phyloP scores from a whole-genome alignment of 2,329 filamentous ascomycete genomes.

The Diaporthe amygdali region DNA sequence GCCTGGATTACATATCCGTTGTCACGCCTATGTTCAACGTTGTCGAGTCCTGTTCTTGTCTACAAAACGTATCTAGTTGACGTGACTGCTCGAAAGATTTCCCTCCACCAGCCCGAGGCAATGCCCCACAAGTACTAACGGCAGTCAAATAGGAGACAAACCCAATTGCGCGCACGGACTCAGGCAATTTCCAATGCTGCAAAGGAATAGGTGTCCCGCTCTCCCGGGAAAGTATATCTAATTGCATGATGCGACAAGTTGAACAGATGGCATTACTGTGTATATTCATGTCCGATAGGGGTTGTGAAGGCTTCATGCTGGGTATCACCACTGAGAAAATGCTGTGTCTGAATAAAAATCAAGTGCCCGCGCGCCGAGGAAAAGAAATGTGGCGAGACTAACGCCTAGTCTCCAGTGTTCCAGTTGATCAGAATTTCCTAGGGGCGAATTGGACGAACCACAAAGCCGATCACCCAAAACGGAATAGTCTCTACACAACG shows the following conservation, averaged over 20 bases:
- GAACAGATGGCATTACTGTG: background rate
- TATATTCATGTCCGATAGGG: background rate
- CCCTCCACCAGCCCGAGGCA: background rate
- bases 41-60: background rate
- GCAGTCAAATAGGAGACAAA: background rate
- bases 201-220: background rate
- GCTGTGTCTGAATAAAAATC: background rate
- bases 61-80: background rate
- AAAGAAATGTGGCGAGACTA: background rate
- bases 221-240: background rate
- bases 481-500: background rate
- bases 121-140: background rate
- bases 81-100: background rate
- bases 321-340: background rate
- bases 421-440: slow-evolving; percentile 5
- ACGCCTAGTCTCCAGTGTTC: background rate
- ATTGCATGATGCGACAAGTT: background rate
- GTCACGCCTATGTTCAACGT: background rate
- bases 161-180: background rate
- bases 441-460: background rate
- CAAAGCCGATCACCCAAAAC: background rate
- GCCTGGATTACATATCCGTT: background rate
- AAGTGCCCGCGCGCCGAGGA: background rate
- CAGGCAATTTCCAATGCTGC: background rate
- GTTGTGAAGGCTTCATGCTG: background rate